Evolutionary conservation across 495 filamentous ascomycete species (phyloP), one percentile per base, ranked within the genome.

Genomic region (Hypomontagnella submonticulosa): DNA sequence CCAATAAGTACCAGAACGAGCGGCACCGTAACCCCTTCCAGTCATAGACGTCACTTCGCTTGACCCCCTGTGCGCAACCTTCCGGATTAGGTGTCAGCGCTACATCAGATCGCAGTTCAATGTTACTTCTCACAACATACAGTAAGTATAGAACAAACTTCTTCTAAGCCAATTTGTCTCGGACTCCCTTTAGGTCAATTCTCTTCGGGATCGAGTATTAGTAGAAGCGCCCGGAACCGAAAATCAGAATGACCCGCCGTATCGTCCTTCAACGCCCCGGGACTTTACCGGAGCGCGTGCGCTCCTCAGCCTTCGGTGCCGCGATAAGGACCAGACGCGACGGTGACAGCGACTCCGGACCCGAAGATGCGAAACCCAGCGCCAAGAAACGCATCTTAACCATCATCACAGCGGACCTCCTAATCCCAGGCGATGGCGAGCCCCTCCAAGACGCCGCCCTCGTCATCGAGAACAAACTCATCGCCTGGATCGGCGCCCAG

Each of bases 391-490:
- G 18, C 44, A 33, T 48, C 10, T 68, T 61, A 52, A 76, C 71
- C 32, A 70, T 75, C 70, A 75, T 81, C 61, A 72, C 73, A 34
- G 66, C 80, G 10, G 57, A 52, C 15, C 67, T 83, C 6, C 67
- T 83, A 1, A 83, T 83, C 57, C 81, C 82, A 13, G 81, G 82
- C 52, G 73, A 71, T 36, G 79, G 76, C 8, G 58, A 74, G 6
- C 81, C 82, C 4, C 18, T 77, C 15, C 51, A 69, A 23, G 43
- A 81, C 20, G 77, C 63, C 37, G 76, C 80, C 0, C 62, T 83
- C 8, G 77, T 84, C 4, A 70, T 81, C 53, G 57, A 79, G 30
- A 68, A 75, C 55, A 68, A 71, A 12, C 71, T 74, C 37, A 83
- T 84, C 20, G 75, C 57, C 19, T 82, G 77, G 73, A 76, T 79